Percentiles rank a stretch among this genome's conserved stretches.
Conservation (phyloP, 306 rosid species). For the Castanopsis chinensis region DNA sequence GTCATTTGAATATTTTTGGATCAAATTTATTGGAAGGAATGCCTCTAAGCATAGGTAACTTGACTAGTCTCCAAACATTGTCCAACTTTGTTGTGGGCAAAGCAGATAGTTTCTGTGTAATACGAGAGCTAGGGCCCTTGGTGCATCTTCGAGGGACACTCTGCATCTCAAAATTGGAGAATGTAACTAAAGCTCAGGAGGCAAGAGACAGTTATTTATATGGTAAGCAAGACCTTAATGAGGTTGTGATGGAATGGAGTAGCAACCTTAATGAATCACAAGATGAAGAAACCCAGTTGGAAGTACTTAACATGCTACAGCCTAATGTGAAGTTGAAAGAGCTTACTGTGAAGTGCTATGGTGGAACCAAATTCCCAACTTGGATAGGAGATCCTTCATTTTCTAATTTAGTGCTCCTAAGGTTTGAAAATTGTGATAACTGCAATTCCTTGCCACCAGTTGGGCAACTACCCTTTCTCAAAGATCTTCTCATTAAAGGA, state of each 20-base stretch:
- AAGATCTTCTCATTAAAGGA: neutral
- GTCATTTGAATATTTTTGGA: neutral
- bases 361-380: neutral
- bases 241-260: neutral
- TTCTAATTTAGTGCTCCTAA: neutral
- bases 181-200: neutral
- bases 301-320: neutral
- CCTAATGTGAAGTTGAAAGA: neutral
- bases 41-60: neutral
- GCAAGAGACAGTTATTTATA: neutral
- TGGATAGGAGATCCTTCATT: conserved; percentile 5
- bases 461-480: neutral
- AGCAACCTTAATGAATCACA: neutral
- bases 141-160: neutral
- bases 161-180: conserved; percentile 3
- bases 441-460: conserved; percentile 1
- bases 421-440: neutral
- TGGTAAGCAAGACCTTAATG: neutral
- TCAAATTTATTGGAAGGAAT: neutral
- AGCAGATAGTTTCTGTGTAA: neutral
- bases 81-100: conserved; percentile 4
- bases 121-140: neutral
- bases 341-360: neutral
- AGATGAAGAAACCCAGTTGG: neutral
- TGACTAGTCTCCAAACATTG: neutral